Percentiles rank a stretch among this genome's conserved stretches.
These are phyloP conservation scores for Quercus phellos DNA, from an alignment of 331 rosid species.

Conservation along the genomic window DNA sequence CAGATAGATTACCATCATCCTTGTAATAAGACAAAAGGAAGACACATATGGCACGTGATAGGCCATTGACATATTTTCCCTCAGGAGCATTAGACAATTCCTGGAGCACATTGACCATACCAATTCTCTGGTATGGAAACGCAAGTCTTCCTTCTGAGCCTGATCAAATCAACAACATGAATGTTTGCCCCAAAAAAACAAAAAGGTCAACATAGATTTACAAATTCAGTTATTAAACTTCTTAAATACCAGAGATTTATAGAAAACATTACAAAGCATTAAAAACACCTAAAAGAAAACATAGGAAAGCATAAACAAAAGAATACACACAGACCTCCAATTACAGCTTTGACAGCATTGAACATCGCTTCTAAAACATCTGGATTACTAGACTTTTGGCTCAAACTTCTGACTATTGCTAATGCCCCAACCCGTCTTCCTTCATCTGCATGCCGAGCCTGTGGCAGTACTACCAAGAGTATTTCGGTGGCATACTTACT, in stretches of 20 bases:
- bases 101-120: constrained; percentile 73
- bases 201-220: neutral
- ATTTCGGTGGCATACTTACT: constrained; percentile 86
- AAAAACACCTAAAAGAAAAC: neutral
- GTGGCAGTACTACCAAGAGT: constrained; percentile 71
- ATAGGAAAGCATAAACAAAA: neutral
- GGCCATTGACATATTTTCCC: constrained; percentile 57
- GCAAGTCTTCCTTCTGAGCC: constrained; percentile 97
- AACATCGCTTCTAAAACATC: constrained; percentile 74
- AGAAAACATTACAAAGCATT: neutral
- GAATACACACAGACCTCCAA: constrained; percentile 57
- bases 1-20: constrained; percentile 60
- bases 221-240: neutral
- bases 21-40: constrained; percentile 75
- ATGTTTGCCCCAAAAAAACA: neutral
- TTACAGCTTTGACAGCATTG: constrained; percentile 70
- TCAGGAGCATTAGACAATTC: constrained; percentile 78
- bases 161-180: constrained; percentile 24
- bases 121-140: constrained; percentile 89
- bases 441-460: constrained; percentile 87
- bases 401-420: constrained; percentile 60
- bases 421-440: constrained; percentile 72
- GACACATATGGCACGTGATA: constrained; percentile 56
- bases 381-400: constrained; percentile 86
- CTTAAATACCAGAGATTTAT: constrained; percentile 7